Conservation (phyloP, 2,329 filamentous ascomycete species). For the Trichoderma hamatum region DNA sequence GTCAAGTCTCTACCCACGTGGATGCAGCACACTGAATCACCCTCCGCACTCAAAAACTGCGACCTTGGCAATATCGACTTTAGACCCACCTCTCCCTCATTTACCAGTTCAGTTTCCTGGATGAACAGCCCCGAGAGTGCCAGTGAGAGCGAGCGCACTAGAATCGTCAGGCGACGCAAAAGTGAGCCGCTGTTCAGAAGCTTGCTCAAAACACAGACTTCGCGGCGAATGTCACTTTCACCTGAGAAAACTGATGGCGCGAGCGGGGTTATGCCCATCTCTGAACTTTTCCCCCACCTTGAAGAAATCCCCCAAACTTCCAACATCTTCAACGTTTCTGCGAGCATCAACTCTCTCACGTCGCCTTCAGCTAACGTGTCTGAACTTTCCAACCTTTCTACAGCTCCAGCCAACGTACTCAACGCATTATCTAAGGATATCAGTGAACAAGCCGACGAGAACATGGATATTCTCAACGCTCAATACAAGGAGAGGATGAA, state of each 20-base stretch:
- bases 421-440: not conserved
- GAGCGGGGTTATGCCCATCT: not conserved
- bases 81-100: constrained; percentile 35
- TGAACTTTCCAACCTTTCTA: not conserved
- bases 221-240: constrained; percentile 37
- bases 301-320: not conserved
- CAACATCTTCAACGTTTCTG: not conserved
- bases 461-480: constrained; percentile 6
- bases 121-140: constrained; percentile 32
- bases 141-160: constrained; percentile 32
- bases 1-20: constrained; percentile 21
- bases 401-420: not conserved
- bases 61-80: constrained; percentile 34
- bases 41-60: constrained; percentile 6
- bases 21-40: constrained; percentile 11
- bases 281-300: not conserved
- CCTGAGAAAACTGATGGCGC: constrained; percentile 33
- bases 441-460: not conserved
- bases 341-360: not conserved
- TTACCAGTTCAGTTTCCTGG: constrained; percentile 36
- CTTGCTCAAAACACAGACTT: constrained; percentile 29
- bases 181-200: constrained; percentile 42
- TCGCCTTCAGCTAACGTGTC: not conserved
- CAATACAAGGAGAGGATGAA: constrained; percentile 6
- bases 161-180: constrained; percentile 37